These are phyloP conservation scores for bread wheat (Triticum aestivum) DNA, from an alignment of 176 grass and related monocot genomes.

Conservation along the genomic window IWGSC_CS_RefSeq_v2.1 NC_057799.1:605388968-605389467, in stretches of 20 bases:
- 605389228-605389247: constrained; percentile 43
- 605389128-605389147: constrained; percentile 24
- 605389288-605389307: too few relatives aligned
- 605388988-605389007: constrained; percentile 61
- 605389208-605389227: constrained; percentile 47
- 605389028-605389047: constrained; percentile 65
- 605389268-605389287: neutral
- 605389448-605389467: neutral
- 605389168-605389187: constrained; percentile 34
- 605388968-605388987: constrained; percentile 33
- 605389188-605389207: constrained; percentile 47
- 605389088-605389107: constrained; percentile 51
- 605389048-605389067: constrained; percentile 37
- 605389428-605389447: constrained; percentile 24
- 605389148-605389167: constrained; percentile 39
- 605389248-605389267: too few relatives aligned
- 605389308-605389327: too few relatives aligned
- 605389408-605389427: constrained; percentile 59
- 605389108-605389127: constrained; percentile 87
- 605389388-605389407: constrained; percentile 42
- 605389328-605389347: neutral
- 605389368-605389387: constrained; percentile 68
- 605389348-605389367: neutral
- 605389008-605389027: constrained; percentile 66
- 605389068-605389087: constrained; percentile 57